Base-by-base conservation (phyloP, 805 yeast species). In the Candida incommunis region DNA sequence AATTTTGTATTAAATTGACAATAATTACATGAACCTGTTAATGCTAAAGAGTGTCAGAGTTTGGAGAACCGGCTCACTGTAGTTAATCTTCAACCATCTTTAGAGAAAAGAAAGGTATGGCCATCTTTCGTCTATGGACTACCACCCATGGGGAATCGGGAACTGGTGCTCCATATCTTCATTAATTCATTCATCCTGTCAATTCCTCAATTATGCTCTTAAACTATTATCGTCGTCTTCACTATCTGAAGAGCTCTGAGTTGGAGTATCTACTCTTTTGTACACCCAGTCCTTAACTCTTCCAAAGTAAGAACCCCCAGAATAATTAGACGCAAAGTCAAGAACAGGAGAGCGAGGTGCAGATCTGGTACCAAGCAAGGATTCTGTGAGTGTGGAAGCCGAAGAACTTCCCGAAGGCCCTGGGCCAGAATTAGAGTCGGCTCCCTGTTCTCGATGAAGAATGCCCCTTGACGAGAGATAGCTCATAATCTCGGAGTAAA, bases 401-500 rank as follows among this genome's bases (percentile, higher is more conserved):
- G 41, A 13, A 5, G 27, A 23, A 4, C 15, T 5, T 20, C 20
- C 13, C 20, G 22, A 11, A 4, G 45, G 22, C n/a, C n/a, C n/a
- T n/a, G n/a, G n/a, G n/a, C n/a, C n/a, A n/a, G n/a, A n/a, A n/a
- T n/a, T n/a, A n/a, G n/a, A n/a, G n/a, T n/a, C n/a, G n/a, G n/a
- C n/a, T n/a, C n/a, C n/a, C 37, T 23, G 20, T 9, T 42, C 41
- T 25, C 40, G 41, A n/a, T 41, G 41, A 22, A 43, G 45, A 21
- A 63, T 69, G 16, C 57, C 51, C 45, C 64, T 11, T n/a, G 37
- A 31, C 65, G 54, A 52, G 20, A 60, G 44, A 41, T 48, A 53
- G 2, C 57, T 54, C 44, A 59, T 51, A 23, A 88, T 81, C 60
- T 88, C 95, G 50, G 82, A 78, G 61, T 87, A 87, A 43, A 87